These are phyloP conservation scores for Thalia dealbata DNA, from an alignment of 176 grass and related monocot genomes.

Conservation along the genomic window DNA sequence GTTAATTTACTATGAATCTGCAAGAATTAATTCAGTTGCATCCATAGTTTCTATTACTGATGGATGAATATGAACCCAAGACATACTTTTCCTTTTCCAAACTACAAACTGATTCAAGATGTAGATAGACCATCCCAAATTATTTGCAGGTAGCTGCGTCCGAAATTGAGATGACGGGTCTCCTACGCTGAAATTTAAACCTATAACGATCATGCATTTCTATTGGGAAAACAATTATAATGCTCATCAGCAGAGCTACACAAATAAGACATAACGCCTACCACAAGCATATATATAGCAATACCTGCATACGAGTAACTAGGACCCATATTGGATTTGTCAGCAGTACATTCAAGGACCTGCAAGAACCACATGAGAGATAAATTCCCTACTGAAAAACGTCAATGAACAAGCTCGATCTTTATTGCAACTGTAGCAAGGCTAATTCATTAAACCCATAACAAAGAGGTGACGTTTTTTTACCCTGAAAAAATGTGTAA, in stretches of 20 bases:
- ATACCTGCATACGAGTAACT: slow-evolving; percentile 97
- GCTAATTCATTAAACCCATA: background rate
- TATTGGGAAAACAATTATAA: too few species aligned
- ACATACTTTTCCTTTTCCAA: too few species aligned
- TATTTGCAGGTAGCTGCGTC: background rate
- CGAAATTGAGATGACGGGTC: background rate
- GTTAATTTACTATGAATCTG: too few species aligned
- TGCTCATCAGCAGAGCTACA: background rate
- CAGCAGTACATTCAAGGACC: slow-evolving; percentile 87
- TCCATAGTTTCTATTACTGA: too few species aligned
- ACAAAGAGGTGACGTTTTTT: background rate
- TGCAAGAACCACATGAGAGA: slow-evolving; percentile 24
- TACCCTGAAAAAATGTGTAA: background rate
- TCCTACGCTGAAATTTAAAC: background rate
- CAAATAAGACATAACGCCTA: too few species aligned
- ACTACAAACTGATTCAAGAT: background rate
- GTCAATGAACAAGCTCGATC: background rate
- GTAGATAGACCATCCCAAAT: background rate
- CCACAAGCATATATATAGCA: too few species aligned
- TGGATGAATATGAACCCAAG: too few species aligned
- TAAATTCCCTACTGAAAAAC: background rate
- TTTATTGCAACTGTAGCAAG: background rate
- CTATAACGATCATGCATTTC: background rate
- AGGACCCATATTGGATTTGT: slow-evolving; percentile 98
- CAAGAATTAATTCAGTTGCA: too few species aligned